These are phyloP conservation scores for Lactifluus subvellereus DNA, from an alignment of 768 basidiomycete species.

Conservation along the genomic window DNA sequence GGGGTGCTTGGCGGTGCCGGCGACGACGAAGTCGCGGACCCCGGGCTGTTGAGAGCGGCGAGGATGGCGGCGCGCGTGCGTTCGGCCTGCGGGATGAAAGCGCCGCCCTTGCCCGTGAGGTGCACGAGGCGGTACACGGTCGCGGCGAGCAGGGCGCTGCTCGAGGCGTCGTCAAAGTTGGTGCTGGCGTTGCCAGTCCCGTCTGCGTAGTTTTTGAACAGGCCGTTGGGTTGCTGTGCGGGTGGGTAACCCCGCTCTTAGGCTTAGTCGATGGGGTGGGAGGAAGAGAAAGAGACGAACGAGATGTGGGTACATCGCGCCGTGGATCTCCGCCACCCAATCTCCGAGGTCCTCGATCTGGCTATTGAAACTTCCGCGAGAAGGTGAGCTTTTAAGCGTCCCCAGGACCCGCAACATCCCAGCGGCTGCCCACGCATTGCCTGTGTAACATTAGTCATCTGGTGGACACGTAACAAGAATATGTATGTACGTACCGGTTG, in stretches of 20 bases:
- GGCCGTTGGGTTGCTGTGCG: slow-evolving; percentile 38
- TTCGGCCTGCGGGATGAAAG: slow-evolving; percentile 53
- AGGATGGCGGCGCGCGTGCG: slow-evolving; percentile 40
- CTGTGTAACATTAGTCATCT: slow-evolving; percentile 33
- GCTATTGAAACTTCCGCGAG: slow-evolving; percentile 39
- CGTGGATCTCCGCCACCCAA: slow-evolving; percentile 71
- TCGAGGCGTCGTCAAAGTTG: slow-evolving; percentile 63
- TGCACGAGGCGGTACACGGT: slow-evolving; percentile 71
- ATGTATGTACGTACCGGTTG: slow-evolving; percentile 48
- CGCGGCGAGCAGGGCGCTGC: slow-evolving; percentile 68
- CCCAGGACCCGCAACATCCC: slow-evolving; percentile 81
- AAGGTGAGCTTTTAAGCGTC: slow-evolving; percentile 63
- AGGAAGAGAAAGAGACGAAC: slow-evolving; percentile 36
- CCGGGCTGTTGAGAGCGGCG: no score
- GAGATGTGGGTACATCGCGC: slow-evolving; percentile 57
- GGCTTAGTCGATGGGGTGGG: not conserved
- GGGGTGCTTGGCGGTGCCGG: slow-evolving; percentile 1
- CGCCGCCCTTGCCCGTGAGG: slow-evolving; percentile 41
- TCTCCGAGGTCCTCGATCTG: slow-evolving; percentile 52
- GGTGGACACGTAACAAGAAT: not conserved
- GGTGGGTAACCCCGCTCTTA: not conserved
- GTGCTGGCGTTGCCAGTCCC: slow-evolving; percentile 34
- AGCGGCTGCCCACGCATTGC: slow-evolving; percentile 86
- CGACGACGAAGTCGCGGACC: no score
- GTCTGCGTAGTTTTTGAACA: slow-evolving; percentile 73